Base-by-base conservation (phyloP, 2,329 filamentous ascomycete genomes). In the Raffaelea deltoideospora region DNA sequence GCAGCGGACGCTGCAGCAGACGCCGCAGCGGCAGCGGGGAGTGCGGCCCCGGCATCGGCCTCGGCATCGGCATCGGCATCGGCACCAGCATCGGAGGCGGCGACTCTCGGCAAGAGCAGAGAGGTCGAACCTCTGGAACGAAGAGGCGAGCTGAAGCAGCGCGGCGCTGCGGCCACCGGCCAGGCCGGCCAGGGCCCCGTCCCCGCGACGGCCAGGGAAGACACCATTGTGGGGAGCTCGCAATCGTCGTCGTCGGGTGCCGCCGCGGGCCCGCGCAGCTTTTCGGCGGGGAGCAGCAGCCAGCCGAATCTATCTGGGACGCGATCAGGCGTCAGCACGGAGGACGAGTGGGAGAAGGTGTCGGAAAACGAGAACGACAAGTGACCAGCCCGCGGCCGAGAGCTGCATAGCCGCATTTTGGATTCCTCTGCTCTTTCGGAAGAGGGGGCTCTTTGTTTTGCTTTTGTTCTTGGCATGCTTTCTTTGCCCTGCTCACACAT, bases 271-370 rank as follows among this genome's bases (percentile, higher is more conserved):
- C n/a, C n/a, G n/a, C n/a, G n/a, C n/a, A n/a, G n/a, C n/a, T n/a
- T n/a, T n/a, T n/a, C n/a, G n/a, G n/a, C n/a, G n/a, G n/a, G n/a
- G n/a, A n/a, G n/a, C n/a, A n/a, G n/a, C 29, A 39, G 42, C 37
- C 35, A 30, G 28, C 33, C 7, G 6, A 10, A 15, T 2, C 23
- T 37, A 33, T 53, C 58, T 35, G 65, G 63, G 27, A 63, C 60
- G 19, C 71, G 66, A 54, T 75, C 69, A 32, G 65, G 68, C 36
- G 66, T 57, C 17, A 88, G 85, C 58, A 95, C 87, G 5, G 88
- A 96, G 60, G 88, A 88, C 51, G 88, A 96, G 60, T 96, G 88
- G 88, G 88, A 95, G 64, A 92, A 90, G 65, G 80, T 96, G 4
- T 85, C 83, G 18, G 80, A 81, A 55, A 72, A 66, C 40, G 73